These are phyloP conservation scores for Penicillium paxilli DNA, from an alignment of 495 filamentous ascomycete genomes.

Conservation along the genomic window DNA sequence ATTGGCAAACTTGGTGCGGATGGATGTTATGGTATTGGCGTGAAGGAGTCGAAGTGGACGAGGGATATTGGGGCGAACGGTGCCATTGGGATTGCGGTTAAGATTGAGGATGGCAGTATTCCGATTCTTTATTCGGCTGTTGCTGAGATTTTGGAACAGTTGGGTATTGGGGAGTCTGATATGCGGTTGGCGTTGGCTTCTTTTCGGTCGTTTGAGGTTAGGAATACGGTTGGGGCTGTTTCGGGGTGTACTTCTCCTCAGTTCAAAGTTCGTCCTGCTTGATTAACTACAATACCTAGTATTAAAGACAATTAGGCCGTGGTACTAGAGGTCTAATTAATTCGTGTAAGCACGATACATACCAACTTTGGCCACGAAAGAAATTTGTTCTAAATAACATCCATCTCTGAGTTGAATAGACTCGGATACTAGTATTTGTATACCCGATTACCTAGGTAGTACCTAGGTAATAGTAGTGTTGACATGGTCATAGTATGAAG, in stretches of 20 bases:
- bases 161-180: conserved; percentile 27
- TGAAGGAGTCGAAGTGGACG: conserved; percentile 32
- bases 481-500: too few species aligned
- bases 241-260: conserved; percentile 24
- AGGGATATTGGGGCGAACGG: conserved; percentile 26
- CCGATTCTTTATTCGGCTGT: conserved; percentile 35
- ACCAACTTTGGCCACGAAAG: too few species aligned
- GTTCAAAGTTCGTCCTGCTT: conserved; percentile 15
- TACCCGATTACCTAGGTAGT: too few species aligned
- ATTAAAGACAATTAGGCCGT: too few species aligned
- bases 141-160: conserved; percentile 36
- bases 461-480: too few species aligned
- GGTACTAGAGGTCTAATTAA: too few species aligned
- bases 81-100: conserved; percentile 37
- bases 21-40: conserved; percentile 37
- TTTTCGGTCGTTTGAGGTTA: conserved; percentile 30
- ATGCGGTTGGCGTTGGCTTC: conserved; percentile 16
- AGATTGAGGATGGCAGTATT: conserved; percentile 42
- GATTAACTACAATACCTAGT: too few species aligned
- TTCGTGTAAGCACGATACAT: too few species aligned
- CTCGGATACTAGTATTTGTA: too few species aligned
- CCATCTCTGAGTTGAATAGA: too few species aligned
- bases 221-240: conserved; percentile 35
- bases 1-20: conserved; percentile 42
- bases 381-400: too few species aligned